Percentiles rank a stretch among this genome's conserved stretches.
Evolutionary conservation across 2,329 filamentous ascomycete genomes (phyloP).

Genomic region (Geosmithia flava): DNA sequence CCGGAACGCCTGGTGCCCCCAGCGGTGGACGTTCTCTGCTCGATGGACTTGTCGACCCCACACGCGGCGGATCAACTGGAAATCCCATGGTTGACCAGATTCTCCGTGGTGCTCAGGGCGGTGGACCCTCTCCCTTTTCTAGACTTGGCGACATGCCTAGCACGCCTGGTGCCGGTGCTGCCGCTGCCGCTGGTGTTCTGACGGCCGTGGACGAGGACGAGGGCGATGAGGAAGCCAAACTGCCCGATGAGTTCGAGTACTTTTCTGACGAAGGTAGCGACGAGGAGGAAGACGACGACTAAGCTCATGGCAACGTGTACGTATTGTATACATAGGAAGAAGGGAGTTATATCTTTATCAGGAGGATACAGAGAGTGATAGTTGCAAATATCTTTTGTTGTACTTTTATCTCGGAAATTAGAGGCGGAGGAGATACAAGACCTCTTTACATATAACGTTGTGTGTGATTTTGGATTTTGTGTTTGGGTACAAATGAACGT

Average conservation of each 20-base stretch:
- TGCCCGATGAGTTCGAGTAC: slow-evolving; percentile 68
- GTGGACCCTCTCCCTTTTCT: slow-evolving; percentile 20
- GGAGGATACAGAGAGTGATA: slow-evolving; percentile 1
- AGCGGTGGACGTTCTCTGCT: slow-evolving; percentile 19
- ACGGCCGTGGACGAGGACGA: slow-evolving; percentile 84
- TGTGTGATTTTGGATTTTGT: no score
- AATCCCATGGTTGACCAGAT: slow-evolving; percentile 28
- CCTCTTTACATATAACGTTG: neutral
- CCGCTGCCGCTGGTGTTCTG: slow-evolving; percentile 64
- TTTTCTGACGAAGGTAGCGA: slow-evolving; percentile 50
- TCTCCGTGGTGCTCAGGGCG: slow-evolving; percentile 18
- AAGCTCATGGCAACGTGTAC: slow-evolving; percentile 3
- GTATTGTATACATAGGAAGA: no score
- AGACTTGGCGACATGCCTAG: slow-evolving; percentile 8
- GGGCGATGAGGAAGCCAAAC: slow-evolving; percentile 56
- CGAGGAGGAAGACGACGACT: slow-evolving; percentile 21
- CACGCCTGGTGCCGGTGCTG: slow-evolving; percentile 27
- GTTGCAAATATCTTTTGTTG: neutral
- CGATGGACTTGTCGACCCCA: slow-evolving; percentile 19
- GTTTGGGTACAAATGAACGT: no score
- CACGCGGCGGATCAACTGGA: slow-evolving; percentile 14
- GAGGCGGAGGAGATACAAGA: neutral
- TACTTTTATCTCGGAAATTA: neutral
- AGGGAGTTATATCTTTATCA: neutral
- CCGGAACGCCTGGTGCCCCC: slow-evolving; percentile 13